Evolutionary conservation across 2,329 filamentous ascomycete genomes (phyloP), one percentile per base, ranked within the genome.

Genomic region (Plectosphaerella cucumerina): DNA sequence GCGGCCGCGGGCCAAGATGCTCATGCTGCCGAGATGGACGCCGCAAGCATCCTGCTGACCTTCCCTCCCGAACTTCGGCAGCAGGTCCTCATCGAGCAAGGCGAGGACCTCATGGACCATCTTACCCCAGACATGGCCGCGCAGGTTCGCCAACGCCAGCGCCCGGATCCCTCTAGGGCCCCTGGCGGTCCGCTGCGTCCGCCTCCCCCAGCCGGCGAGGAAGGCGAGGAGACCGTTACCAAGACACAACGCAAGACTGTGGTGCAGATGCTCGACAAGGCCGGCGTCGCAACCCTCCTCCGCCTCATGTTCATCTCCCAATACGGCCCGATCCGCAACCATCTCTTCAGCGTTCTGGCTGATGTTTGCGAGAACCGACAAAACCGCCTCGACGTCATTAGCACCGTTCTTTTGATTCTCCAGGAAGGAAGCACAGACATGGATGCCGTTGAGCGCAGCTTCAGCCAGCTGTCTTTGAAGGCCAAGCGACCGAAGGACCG

Each of bases 301-400:
- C 89, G 95, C n/a, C 80, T 99, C 10, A 97, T 99, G 93, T 99
- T 99, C 67, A 91, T 97, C 60, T 88, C 90, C 45, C 90, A 97
- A 58, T 89, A 93, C 57, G 90, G 89, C 20, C 94, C 89, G 55
- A 87, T 94, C 46, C 89, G 91, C 58, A 84, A 80, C 55, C 89
- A 90, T 53, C 78, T 99, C 49, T 93, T 94, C 65, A 86, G 87
- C 50, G 89, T 99, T 49, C 85, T 99, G 48, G 84, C 90, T 55
- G 90, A 96, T 58, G 86, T 97, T 22, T 97, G 91, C 64, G 89
- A 96, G 69, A 99, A 99, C 65, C 86, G 90, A n/a, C 91, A 97
- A 64, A 99, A 94, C 63, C 85, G 94, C 34, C 85, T 92, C 3
- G 94, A 99, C 67, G 90, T 99, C 33, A 86, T 99, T 62, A 96